Base-by-base conservation (phyloP, 495 filamentous ascomycete genomes). In the Extremus antarcticus region DNA sequence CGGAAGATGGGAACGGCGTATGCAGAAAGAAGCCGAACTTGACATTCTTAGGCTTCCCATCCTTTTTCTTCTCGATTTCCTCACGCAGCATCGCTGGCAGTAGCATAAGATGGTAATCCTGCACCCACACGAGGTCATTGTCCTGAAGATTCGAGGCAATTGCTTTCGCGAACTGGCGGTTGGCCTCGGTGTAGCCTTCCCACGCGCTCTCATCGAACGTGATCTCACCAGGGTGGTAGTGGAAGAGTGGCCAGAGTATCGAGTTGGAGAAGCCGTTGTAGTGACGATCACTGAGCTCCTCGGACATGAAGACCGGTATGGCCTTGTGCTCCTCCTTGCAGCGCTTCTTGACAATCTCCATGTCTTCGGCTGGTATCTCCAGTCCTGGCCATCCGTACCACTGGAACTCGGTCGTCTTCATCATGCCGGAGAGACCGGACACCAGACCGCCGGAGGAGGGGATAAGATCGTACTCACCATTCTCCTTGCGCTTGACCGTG, bases 321-420 rank as follows among this genome's bases (percentile, higher is more conserved):
- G 78, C 78, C 58, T 74, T 68, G 51, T 80, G 74, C 25, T 76
- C 71, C 3, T 66, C 66, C 40, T 67, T 65, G 55, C 81, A 58
- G 16, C 68, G 67, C 19, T 69, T 54, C 16, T 63, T 64, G 16
- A 81, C 63, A 3, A 43, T 52, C 9, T 47, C 25, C 43, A 71
- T 63, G 32, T 73, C 76, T 23, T 74, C 57, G 29, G 75, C 70
- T 23, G 73, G 72, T 2, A 81, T 71, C 24, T 95, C 87, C 53
- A 95, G 66, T 25, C 91, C 91, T 8, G 91, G 90, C 92, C 92
- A 98, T 55, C 91, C 91, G 68, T 95, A 96, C 91, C 92, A 98
- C 67, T 88, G 84, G 72, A 95, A 96, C 43, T 82, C 91, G 11
- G 88, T 95, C 8, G 86, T 81, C 68, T 95, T 95, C 59, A 87